phyloP scores from a whole-genome alignment of 495 filamentous ascomycete species.

The Neurospora hispaniola region DNA sequence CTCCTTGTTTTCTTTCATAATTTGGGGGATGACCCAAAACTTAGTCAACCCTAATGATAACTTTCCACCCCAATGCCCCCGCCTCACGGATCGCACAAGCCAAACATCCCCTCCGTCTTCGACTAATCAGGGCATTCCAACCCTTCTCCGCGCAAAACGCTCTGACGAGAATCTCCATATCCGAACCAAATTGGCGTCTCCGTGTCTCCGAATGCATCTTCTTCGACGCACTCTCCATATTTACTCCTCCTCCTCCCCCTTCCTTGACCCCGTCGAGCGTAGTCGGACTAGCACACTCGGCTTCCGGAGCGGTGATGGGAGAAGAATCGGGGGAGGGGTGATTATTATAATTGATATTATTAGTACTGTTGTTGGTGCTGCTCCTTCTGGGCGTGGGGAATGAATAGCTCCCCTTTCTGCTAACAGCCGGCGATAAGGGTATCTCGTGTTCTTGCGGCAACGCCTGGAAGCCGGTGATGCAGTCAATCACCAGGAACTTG shows the following conservation, averaged over 20 bases:
- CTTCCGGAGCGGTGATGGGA: background rate
- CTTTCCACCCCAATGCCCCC: slow-evolving; percentile 51
- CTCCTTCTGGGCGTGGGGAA: background rate
- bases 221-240: slow-evolving; percentile 22
- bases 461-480: slow-evolving; percentile 38
- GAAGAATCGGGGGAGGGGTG: background rate
- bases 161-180: slow-evolving; percentile 54
- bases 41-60: slow-evolving; percentile 52
- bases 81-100: slow-evolving; percentile 63
- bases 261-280: background rate
- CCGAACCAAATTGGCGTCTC: slow-evolving; percentile 41
- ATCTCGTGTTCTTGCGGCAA: slow-evolving; percentile 27
- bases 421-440: slow-evolving; percentile 24
- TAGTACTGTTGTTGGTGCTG: background rate
- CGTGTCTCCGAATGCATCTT: slow-evolving; percentile 40
- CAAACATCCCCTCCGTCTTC: slow-evolving; percentile 52
- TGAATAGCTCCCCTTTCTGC: slow-evolving; percentile 15
- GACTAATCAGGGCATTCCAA: slow-evolving; percentile 56
- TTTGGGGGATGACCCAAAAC: background rate
- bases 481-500: slow-evolving; percentile 43
- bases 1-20: background rate
- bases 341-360: background rate
- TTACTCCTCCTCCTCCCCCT: background rate
- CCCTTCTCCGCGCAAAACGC: slow-evolving; percentile 62
- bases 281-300: background rate